A percentile compares a stretch with the other conserved stretches of the same genome.
Evolutionary conservation across 441 rosid species (phyloP).

Genomic region (Omphalea diandra): DNA sequence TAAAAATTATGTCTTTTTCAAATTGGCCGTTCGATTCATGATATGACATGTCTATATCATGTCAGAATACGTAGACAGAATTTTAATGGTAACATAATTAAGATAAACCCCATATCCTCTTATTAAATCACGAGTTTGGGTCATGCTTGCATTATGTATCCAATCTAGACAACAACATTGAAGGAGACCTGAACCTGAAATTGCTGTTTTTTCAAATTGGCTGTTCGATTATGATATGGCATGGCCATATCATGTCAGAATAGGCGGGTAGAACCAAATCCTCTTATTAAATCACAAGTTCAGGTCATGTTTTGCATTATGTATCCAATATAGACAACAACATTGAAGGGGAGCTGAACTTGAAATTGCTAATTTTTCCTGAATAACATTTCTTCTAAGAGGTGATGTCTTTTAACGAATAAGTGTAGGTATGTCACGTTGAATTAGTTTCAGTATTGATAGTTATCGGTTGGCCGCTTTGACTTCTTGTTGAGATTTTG

Average conservation of each 20-base stretch:
- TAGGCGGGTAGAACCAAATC: neutral
- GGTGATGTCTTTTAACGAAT: neutral
- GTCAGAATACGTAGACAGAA: conserved; percentile 4
- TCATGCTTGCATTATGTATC: neutral
- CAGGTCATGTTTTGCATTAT: neutral
- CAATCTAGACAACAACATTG: neutral
- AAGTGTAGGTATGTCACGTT: neutral
- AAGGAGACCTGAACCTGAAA: neutral
- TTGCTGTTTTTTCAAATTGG: neutral
- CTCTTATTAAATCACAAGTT: conserved; percentile 2
- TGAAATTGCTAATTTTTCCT: neutral
- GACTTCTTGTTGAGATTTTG: neutral
- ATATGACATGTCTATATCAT: neutral
- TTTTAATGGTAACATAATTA: too few relatives aligned
- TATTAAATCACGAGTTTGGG: conserved; percentile 1
- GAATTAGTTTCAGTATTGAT: conserved; percentile 5
- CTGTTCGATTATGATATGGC: neutral
- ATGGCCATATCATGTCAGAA: neutral
- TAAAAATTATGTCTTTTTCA: neutral
- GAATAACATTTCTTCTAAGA: neutral
- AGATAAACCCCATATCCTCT: neutral
- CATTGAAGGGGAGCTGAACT: neutral
- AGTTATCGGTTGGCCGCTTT: neutral
- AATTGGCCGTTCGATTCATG: neutral
- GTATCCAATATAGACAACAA: neutral